Conservation (phyloP, 2,329 filamentous ascomycete genomes). For the Esteya vermicola region DNA sequence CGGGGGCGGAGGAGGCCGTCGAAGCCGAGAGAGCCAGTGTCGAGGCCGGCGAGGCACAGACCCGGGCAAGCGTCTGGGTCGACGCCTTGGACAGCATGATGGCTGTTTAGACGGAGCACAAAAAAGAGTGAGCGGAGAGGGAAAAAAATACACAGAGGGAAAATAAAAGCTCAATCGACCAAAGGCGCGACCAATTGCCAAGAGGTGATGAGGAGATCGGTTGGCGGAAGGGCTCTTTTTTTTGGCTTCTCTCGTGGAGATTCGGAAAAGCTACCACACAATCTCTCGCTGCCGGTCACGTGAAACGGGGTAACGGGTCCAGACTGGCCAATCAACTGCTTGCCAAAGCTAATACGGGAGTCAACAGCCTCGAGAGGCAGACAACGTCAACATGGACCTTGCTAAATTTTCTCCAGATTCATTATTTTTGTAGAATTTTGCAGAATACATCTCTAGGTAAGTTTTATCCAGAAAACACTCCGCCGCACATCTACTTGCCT, state of each 20-base stretch:
- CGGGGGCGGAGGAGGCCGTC: constrained; percentile 2
- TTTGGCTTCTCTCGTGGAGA: constrained; percentile 6
- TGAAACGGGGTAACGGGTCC: neutral
- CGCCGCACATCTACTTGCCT: no score
- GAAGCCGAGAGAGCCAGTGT: neutral
- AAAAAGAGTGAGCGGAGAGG: neutral
- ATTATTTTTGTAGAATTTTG: neutral
- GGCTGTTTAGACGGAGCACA: neutral
- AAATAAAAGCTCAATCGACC: constrained; percentile 5
- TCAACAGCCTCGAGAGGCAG: neutral
- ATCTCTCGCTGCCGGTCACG: constrained; percentile 6
- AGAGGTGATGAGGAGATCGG: neutral
- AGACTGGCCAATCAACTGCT: constrained; percentile 6
- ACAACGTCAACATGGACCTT: neutral
- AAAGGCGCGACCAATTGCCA: constrained; percentile 4
- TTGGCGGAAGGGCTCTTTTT: constrained; percentile 3
- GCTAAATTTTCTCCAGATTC: no score
- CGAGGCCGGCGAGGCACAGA: constrained; percentile 23
- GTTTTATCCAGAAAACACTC: no score
- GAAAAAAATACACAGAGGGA: neutral
- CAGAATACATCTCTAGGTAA: neutral
- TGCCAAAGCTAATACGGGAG: constrained; percentile 11
- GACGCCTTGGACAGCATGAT: constrained; percentile 13
- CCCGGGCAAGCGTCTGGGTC: constrained; percentile 24
- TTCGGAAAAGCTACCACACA: constrained; percentile 8